Evolutionary conservation across 2,329 filamentous ascomycete species (phyloP).

Genomic region (Periconia macrospinosa): DNA sequence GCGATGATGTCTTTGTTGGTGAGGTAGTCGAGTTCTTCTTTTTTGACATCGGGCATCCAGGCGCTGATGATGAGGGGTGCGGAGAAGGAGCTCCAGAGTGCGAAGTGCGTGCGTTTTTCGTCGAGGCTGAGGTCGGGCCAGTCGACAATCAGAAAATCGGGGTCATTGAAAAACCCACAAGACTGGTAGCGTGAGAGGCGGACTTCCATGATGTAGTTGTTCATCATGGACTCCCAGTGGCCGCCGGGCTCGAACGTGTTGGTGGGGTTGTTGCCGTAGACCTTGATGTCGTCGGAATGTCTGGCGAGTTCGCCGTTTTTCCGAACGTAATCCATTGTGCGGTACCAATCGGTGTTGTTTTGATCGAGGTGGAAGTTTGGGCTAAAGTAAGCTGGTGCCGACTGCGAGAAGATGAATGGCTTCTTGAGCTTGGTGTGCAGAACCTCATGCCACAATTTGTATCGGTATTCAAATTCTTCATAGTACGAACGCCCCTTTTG

Average conservation of each 20-base stretch:
- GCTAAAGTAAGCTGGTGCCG: constrained; percentile 51
- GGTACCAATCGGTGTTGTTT: constrained; percentile 50
- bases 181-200: constrained; percentile 46
- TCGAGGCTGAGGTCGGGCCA: constrained; percentile 38
- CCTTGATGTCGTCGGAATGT: constrained; percentile 49
- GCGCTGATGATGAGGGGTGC: constrained; percentile 45
- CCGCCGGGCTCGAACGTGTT: constrained; percentile 33
- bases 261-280: constrained; percentile 39
- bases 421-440: constrained; percentile 34
- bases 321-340: constrained; percentile 50
- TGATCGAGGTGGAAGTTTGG: constrained; percentile 24
- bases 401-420: constrained; percentile 50
- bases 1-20: constrained; percentile 47
- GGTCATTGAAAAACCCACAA: constrained; percentile 45
- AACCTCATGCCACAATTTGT: constrained; percentile 49
- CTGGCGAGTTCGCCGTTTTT: constrained; percentile 48
- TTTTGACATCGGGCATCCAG: constrained; percentile 44
- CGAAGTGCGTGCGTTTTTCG: constrained; percentile 43
- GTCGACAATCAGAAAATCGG: constrained; percentile 44
- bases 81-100: constrained; percentile 40
- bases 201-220: constrained; percentile 51
- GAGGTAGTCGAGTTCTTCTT: constrained; percentile 19
- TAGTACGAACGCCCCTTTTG: constrained; percentile 21
- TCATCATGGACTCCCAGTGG: constrained; percentile 53
- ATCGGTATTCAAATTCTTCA: constrained; percentile 30